A percentile compares a stretch with the other conserved stretches of the same genome.
These are phyloP conservation scores for Vitis rotundifolia DNA, from an alignment of 164 flowering plant genomes.

Conservation along the genomic window DNA sequence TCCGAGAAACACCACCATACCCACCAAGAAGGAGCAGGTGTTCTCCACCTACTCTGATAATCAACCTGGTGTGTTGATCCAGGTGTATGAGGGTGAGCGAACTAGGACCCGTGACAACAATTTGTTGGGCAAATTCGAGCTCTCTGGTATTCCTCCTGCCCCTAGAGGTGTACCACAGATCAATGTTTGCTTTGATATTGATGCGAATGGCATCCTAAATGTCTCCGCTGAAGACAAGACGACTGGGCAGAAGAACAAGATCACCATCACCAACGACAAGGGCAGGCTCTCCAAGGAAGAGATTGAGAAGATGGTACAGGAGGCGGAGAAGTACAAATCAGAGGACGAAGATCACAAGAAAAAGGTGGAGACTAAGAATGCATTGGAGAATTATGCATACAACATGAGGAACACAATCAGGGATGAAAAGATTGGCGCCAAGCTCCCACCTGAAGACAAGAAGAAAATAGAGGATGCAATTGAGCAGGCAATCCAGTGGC, in stretches of 20 bases:
- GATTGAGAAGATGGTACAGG: slow-evolving; percentile 20
- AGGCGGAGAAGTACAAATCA: slow-evolving; percentile 22
- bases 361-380: slow-evolving; percentile 20
- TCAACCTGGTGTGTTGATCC: slow-evolving; percentile 30
- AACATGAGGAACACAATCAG: slow-evolving; percentile 27
- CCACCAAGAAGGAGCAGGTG: slow-evolving; percentile 22
- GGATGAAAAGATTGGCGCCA: slow-evolving; percentile 20
- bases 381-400: slow-evolving; percentile 13
- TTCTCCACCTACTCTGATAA: slow-evolving; percentile 31
- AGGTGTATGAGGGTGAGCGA: slow-evolving; percentile 30
- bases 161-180: slow-evolving; percentile 27
- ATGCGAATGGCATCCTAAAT: slow-evolving; percentile 26
- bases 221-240: slow-evolving; percentile 38
- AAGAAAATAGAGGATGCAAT: slow-evolving; percentile 26
- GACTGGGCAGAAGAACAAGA: slow-evolving; percentile 35
- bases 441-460: slow-evolving; percentile 20
- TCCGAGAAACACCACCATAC: slow-evolving; percentile 25
- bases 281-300: slow-evolving; percentile 19
- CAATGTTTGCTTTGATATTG: slow-evolving; percentile 23
- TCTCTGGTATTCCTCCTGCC: slow-evolving; percentile 31
- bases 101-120: slow-evolving; percentile 27
- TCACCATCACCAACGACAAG: slow-evolving; percentile 32
- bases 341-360: slow-evolving; percentile 24
- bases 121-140: slow-evolving; percentile 27
- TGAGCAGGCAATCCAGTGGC: slow-evolving; percentile 26